Conservation (phyloP, 495 filamentous ascomycete genomes). For the Usnea hakonensis region DNA sequence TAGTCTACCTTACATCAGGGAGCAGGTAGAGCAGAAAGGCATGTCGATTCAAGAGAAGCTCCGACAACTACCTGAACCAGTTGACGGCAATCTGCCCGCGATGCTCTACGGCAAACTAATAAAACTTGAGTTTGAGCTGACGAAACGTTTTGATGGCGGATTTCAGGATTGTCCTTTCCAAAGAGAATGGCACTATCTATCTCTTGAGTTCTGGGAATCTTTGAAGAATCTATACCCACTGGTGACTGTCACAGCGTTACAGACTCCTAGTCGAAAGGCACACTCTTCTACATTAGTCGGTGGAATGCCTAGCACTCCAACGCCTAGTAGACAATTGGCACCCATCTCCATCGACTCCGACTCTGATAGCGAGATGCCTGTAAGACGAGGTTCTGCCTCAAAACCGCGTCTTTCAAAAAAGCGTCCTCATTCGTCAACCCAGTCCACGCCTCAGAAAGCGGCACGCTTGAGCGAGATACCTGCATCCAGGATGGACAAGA, state of each 20-base stretch:
- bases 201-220: slow-evolving; percentile 32
- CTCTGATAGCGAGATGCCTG: slow-evolving; percentile 15
- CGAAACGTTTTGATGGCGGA: slow-evolving; percentile 33
- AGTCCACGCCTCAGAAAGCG: background rate
- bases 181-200: slow-evolving; percentile 33
- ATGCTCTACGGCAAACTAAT: slow-evolving; percentile 34
- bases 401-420: background rate
- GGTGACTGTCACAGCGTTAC: slow-evolving; percentile 19
- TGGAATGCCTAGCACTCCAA: slow-evolving; percentile 5
- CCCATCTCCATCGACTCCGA: slow-evolving; percentile 9
- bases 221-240: slow-evolving; percentile 33
- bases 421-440: background rate
- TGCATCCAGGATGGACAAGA: background rate
- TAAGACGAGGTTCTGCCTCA: background rate
- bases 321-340: background rate
- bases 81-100: slow-evolving; percentile 33
- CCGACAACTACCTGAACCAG: slow-evolving; percentile 46
- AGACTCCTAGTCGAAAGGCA: background rate
- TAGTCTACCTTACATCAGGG: slow-evolving; percentile 52
- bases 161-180: slow-evolving; percentile 29
- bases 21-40: slow-evolving; percentile 47
- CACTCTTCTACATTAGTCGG: background rate
- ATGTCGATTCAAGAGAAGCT: slow-evolving; percentile 42
- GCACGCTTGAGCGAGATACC: background rate
- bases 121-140: slow-evolving; percentile 29